Evolutionary conservation across 164 flowering plant species (phyloP).

Genomic region (Akebia trifoliata): DNA sequence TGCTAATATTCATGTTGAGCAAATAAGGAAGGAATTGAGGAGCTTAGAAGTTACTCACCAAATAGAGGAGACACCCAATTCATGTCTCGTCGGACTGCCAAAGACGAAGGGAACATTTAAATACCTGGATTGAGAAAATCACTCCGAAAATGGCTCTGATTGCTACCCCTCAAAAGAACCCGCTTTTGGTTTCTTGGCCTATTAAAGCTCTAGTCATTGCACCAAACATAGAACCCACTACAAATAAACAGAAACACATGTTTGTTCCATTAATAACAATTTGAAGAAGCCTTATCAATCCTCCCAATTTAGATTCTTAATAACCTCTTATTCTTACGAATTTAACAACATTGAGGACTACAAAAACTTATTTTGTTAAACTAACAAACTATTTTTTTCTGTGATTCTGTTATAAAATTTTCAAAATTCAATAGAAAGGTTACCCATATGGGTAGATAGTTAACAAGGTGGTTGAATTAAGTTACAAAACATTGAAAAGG

Average conservation of each 20-base stretch:
- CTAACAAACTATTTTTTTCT: constrained; percentile 68
- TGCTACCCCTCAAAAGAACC: constrained; percentile 72
- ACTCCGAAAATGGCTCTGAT: constrained; percentile 91
- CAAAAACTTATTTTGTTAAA: constrained; percentile 46
- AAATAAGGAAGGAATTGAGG: not conserved
- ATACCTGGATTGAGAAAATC: constrained; percentile 80
- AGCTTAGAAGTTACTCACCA: constrained; percentile 32
- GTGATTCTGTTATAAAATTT: too few species aligned
- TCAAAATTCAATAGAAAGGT: too few species aligned
- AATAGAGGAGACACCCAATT: constrained; percentile 62
- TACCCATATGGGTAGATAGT: too few species aligned
- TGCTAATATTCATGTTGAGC: not conserved
- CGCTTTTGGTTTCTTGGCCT: constrained; percentile 83
- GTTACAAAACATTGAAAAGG: too few species aligned
- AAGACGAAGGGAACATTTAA: constrained; percentile 62
- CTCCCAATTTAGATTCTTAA: not conserved
- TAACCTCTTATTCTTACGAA: not conserved
- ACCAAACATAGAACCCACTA: constrained; percentile 73
- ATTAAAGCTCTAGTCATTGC: constrained; percentile 82
- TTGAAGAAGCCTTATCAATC: not conserved
- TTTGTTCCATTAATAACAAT: not conserved
- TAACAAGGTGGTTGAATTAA: too few species aligned
- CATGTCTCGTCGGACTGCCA: constrained; percentile 78
- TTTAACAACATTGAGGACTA: not conserved
- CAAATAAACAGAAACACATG: constrained; percentile 1